Base-by-base conservation (phyloP, 257 asterid genomes). In the Solanum bulbocastanum region DNA sequence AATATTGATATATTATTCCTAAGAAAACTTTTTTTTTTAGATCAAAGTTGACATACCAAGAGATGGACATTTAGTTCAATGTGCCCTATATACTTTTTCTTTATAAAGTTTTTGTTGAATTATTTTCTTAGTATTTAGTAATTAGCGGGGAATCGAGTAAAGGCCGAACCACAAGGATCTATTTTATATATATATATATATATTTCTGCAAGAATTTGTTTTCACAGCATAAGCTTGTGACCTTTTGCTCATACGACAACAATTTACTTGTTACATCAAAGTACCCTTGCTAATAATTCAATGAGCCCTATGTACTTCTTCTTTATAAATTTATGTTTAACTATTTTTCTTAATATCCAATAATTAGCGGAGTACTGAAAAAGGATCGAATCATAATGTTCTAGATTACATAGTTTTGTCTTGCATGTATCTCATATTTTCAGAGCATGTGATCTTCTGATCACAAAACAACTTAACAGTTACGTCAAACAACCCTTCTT, bases 181-280 rank as follows among this genome's bases (percentile, higher is more conserved):
- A n/a, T 65, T 0, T 0, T n/a, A 65, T 12, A 11, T 4, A n/a
- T n/a, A n/a, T n/a, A 5, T 60, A 2, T 60, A 60, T 1, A 9
- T 23, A 16, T 16, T 52, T 16, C 9, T 18, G 4, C 23, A 52
- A 52, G 14, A 60, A 10, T 3, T 0, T 60, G 0, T 60, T 58
- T 58, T 60, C 68, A 7, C 23, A 56, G 1, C 10, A n/a, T 1
- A 2, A 62, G 14, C 8, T 0, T n/a, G 1, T n/a, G 18, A 65
- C 8, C 15, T 2, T n/a, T 5, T 11, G 2, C 14, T 65, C 4
- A n/a, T 9, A 62, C 0, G 23, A 62, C 1, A 62, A 62, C 2
- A 62, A 62, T 3, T 62, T 62, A 60, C 5, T 5, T 22, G 69
- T 23, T 23, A 23, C 3, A 4, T n/a, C 6, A 10, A 23, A 62